Evolutionary conservation across 495 filamentous ascomycete species (phyloP).

Genomic region (Hapsidospora chrysogenum): DNA sequence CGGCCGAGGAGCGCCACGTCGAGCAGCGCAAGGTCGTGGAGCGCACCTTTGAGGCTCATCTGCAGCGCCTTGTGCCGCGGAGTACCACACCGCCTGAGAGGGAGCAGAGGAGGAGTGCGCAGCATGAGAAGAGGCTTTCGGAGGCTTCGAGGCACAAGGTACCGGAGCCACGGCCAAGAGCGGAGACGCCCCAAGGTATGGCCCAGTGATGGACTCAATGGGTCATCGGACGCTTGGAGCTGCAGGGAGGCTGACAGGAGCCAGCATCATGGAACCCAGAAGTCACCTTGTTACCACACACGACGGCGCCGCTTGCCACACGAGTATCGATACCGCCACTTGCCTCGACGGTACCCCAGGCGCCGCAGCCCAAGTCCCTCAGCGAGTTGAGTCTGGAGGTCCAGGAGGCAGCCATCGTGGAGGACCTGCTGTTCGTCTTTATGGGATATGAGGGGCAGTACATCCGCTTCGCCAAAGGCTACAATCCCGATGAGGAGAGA

Average conservation of each 20-base stretch:
- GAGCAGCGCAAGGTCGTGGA: slow-evolving; percentile 16
- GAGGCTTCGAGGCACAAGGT: slow-evolving; percentile 22
- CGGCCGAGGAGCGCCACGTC: slow-evolving; percentile 18
- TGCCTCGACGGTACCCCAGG: slow-evolving; percentile 52
- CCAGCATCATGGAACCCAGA: slow-evolving; percentile 56
- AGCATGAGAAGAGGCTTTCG: slow-evolving; percentile 14
- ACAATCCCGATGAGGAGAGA: slow-evolving; percentile 70
- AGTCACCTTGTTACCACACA: slow-evolving; percentile 64
- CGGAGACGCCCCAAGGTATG: slow-evolving; percentile 19
- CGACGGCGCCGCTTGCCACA: slow-evolving; percentile 73
- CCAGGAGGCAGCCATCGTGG: slow-evolving; percentile 74
- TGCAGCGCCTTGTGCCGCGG: slow-evolving; percentile 44
- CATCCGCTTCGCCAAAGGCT: slow-evolving; percentile 66
- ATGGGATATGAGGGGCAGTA: slow-evolving; percentile 99
- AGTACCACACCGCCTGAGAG: slow-evolving; percentile 37
- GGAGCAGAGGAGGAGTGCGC: slow-evolving; percentile 31
- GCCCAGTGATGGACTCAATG: neutral
- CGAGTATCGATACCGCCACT: slow-evolving; percentile 74
- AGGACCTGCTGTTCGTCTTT: slow-evolving; percentile 84
- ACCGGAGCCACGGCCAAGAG: slow-evolving; percentile 24
- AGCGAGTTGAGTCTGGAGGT: slow-evolving; percentile 54
- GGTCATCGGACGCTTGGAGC: neutral
- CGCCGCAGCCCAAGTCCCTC: slow-evolving; percentile 55
- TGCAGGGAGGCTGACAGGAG: neutral
- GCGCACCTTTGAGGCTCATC: slow-evolving; percentile 41